Evolutionary conservation across 2,329 filamentous ascomycete genomes (phyloP), one percentile per base, ranked within the genome.

Genomic region (Coleophoma cylindrospora): DNA sequence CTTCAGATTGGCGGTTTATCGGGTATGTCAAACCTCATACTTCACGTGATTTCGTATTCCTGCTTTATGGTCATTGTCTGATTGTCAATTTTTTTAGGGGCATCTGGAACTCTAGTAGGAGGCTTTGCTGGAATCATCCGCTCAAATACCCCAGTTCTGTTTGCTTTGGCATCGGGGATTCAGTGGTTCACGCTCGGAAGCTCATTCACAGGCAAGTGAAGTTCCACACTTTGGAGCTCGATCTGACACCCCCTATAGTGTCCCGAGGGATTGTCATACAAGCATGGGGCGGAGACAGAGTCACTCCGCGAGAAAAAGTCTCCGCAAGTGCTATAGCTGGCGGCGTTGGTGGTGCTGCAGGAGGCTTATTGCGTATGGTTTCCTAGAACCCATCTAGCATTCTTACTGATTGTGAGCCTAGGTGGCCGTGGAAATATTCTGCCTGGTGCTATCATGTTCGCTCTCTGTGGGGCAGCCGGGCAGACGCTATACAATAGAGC

Each of bases 151-250:
- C 84, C 88, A 4, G 76, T 82, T 2, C 68, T 92, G 7, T 92
- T 90, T 69, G 85, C 89, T 0, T 59, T 86, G 12, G 77, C 84
- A 36, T 84, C 86, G 19, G 87, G 89, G 15, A 73, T 89, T 38
- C 90, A 95, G 70, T 96, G 89, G 81, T 89, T 89, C 67, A 77
- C 81, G 40, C 76, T 95, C 37, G 89, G 89, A 34, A 81, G 79
- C 43, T 87, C 81, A 14, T 96, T 85, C 65, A 92, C 84, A 76
- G 84, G 86, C 84, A 73, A 62, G 80, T 50, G 6, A 19, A 13
- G 27, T 27, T 47, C 6, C 33, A 38, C 11, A 21, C 3, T 34
- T 34, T 34, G 47, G 22, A 22, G 51, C 27, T 3, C 34, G 33
- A 27, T 49, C 27, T 1, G 40, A 49, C 36, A 32, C 34, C 17